These are phyloP conservation scores for Globisporangium cederbergense DNA, from an alignment of 352 stramenopile genomes.

Conservation along the genomic window DNA sequence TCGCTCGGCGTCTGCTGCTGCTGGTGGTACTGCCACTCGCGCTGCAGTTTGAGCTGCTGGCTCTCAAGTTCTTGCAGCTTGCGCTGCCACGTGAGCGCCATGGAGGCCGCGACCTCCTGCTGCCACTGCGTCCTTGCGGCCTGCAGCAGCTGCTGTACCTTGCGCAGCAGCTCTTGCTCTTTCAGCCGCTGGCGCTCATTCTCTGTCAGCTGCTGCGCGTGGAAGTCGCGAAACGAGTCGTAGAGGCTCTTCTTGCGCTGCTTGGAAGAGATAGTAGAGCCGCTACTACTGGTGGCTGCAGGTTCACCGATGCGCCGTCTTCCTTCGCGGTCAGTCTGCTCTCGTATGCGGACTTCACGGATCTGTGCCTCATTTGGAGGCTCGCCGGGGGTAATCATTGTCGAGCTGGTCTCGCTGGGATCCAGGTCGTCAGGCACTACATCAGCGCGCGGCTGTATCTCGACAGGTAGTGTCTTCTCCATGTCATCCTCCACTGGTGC, in stretches of 20 bases:
- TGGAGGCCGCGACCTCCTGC: not conserved
- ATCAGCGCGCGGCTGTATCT: not conserved
- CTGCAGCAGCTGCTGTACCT: conserved; percentile 41
- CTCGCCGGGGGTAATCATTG: not conserved
- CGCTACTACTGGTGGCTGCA: not conserved
- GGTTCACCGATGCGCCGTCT: not conserved
- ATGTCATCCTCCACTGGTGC: no score
- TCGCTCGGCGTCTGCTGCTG: conserved; percentile 20
- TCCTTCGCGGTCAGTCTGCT: not conserved
- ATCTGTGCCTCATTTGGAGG: not conserved
- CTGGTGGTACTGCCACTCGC: conserved; percentile 17
- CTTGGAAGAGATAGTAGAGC: not conserved
- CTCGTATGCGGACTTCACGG: not conserved
- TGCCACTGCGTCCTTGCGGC: conserved; percentile 20
- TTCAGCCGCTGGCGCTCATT: conserved; percentile 23
- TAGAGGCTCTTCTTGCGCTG: conserved; percentile 37
- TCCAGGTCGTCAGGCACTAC: not conserved
- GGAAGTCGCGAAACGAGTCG: conserved; percentile 44
- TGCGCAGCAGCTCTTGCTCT: conserved; percentile 37
- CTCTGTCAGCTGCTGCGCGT: conserved; percentile 37
- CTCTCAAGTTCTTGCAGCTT: conserved; percentile 11
- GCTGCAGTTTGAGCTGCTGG: conserved; percentile 16
- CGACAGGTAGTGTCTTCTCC: no score
- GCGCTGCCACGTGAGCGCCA: conserved; percentile 9
- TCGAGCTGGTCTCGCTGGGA: not conserved